phyloP scores from a whole-genome alignment of 495 filamentous ascomycete species.

The Talaromyces adpressus region DNA sequence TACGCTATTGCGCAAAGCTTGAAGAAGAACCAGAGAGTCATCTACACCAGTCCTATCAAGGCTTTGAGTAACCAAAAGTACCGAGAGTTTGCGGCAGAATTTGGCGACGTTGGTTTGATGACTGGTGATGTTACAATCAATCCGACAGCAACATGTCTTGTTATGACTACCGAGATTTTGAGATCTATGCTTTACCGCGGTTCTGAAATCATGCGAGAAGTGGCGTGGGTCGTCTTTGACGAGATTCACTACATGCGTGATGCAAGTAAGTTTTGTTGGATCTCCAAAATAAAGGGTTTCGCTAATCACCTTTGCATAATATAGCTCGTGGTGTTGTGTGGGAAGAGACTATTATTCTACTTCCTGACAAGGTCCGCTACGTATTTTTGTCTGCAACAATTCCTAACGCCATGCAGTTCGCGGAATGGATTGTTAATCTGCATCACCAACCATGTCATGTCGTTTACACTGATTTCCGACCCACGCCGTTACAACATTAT shows the following conservation, averaged over 20 bases:
- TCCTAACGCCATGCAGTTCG: conserved; percentile 98
- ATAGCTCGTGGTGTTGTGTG: conserved; percentile 88
- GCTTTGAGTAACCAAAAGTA: conserved; percentile 98
- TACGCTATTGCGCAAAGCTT: conserved; percentile 98
- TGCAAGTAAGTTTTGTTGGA: conserved; percentile 40
- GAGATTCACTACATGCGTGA: conserved; percentile 99
- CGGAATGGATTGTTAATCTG: conserved; percentile 96
- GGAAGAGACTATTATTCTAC: conserved; percentile 97
- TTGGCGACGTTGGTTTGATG: conserved; percentile 97
- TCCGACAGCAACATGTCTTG: conserved; percentile 92
- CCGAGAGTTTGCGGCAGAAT: conserved; percentile 88
- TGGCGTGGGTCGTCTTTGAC: conserved; percentile 95
- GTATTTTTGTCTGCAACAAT: conserved; percentile 99
- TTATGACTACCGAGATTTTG: conserved; percentile 99
- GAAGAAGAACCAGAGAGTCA: conserved; percentile 94
- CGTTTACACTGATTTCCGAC: conserved; percentile 96
- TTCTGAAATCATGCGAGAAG: conserved; percentile 98
- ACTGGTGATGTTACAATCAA: conserved; percentile 99
- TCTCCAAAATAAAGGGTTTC: conserved; percentile 5
- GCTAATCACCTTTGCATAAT: conserved; percentile 2
- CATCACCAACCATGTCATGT: conserved; percentile 96
- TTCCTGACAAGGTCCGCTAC: conserved; percentile 97
- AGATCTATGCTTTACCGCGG: conserved; percentile 97
- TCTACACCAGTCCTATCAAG: conserved; percentile 99
- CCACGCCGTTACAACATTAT: conserved; percentile 93